Evolutionary conservation across 306 rosid genomes (phyloP).

Genomic region (Prosopis cineraria): DNA sequence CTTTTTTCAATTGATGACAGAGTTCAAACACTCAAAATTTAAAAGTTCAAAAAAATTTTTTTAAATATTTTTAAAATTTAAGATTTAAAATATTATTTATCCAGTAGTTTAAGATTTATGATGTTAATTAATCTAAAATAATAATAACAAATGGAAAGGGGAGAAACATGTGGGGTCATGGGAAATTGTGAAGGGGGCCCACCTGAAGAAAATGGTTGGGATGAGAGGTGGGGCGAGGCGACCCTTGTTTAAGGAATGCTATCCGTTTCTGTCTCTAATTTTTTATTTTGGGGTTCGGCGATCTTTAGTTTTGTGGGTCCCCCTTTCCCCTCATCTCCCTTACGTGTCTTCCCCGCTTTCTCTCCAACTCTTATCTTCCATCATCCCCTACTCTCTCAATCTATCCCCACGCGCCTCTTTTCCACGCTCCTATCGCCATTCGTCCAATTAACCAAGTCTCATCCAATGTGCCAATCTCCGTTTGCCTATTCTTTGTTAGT

Average conservation of each 20-base stretch:
- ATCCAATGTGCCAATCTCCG: no score
- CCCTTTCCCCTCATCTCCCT: neutral
- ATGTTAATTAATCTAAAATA: no score
- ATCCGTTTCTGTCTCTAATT: neutral
- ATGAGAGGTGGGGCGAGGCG: conserved; percentile 47
- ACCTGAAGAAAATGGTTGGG: conserved; percentile 29
- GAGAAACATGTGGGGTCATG: conserved; percentile 35
- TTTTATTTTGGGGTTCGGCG: neutral
- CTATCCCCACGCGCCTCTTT: neutral
- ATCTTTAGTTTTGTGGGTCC: conserved; percentile 40
- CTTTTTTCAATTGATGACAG: no score
- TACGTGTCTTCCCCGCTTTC: conserved; percentile 51
- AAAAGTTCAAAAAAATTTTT: no score
- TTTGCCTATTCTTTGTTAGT: no score
- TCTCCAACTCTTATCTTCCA: neutral
- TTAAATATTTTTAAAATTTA: no score
- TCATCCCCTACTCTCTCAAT: neutral
- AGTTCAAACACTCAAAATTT: no score
- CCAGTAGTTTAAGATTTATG: no score
- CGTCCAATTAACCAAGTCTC: no score
- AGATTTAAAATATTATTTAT: no score
- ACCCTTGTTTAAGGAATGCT: conserved; percentile 32
- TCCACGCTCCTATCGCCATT: neutral
- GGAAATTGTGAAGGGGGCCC: conserved; percentile 49
- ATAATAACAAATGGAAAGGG: no score